These are phyloP conservation scores for Alnus glutinosa DNA, from an alignment of 306 rosid genomes.

Conservation along the genomic window DNA sequence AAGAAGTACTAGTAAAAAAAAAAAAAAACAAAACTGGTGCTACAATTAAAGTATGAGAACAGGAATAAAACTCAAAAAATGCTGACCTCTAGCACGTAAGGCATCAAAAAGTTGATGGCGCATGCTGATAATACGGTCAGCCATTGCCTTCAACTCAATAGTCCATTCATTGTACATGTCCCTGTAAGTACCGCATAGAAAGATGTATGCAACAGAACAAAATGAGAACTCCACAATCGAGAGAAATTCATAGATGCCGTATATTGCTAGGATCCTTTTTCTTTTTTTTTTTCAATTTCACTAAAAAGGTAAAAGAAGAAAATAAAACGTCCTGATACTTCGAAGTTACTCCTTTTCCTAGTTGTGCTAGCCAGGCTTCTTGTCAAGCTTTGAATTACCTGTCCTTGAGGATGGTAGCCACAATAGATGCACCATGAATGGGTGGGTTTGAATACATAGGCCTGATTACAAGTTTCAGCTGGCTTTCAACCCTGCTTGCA, in stretches of 20 bases:
- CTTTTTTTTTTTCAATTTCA: neutral
- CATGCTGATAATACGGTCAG: slow-evolving; percentile 94
- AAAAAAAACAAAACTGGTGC: neutral
- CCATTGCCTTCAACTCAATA: slow-evolving; percentile 95
- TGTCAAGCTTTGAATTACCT: slow-evolving; percentile 44
- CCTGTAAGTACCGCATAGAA: slow-evolving; percentile 37
- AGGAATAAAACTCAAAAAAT: slow-evolving; percentile 10
- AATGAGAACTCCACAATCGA: slow-evolving; percentile 6
- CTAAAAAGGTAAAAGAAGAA: neutral
- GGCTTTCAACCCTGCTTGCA: slow-evolving; percentile 90
- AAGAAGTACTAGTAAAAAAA: neutral
- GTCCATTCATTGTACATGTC: slow-evolving; percentile 89
- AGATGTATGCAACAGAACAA: neutral
- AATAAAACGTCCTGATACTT: slow-evolving; percentile 10
- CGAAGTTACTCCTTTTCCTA: slow-evolving; percentile 7
- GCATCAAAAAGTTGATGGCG: slow-evolving; percentile 91
- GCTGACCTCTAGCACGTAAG: slow-evolving; percentile 68
- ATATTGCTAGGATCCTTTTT: slow-evolving; percentile 1
- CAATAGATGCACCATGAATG: slow-evolving; percentile 98
- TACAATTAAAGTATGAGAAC: neutral
- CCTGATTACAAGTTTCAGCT: slow-evolving; percentile 92
- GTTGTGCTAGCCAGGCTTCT: neutral
- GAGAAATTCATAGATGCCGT: slow-evolving; percentile 1
- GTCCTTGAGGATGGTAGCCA: slow-evolving; percentile 87
- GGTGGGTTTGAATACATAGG: slow-evolving; percentile 99